Evolutionary conservation across 176 grass and related monocot genomes (phyloP).

Genomic region (Zizania latifolia): DNA sequence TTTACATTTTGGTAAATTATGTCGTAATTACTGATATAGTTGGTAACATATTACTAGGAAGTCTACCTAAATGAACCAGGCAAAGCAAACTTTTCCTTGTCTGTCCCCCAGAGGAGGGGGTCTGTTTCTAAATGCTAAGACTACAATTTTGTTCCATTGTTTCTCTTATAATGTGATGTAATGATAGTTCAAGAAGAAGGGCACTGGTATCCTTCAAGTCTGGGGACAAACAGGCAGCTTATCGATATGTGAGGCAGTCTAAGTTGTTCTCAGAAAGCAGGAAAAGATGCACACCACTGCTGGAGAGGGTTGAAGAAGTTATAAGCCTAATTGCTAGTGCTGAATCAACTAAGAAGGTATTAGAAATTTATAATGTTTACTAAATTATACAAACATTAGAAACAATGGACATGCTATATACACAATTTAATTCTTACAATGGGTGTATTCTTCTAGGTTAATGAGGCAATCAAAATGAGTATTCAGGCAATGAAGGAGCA

Average conservation of each 20-base stretch:
- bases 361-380: not conserved
- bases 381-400: not conserved
- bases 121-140: not conserved
- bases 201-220: slow-evolving; percentile 62
- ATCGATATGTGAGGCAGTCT: slow-evolving; percentile 50
- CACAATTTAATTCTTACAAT: slow-evolving; percentile 3
- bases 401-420: not conserved
- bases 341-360: slow-evolving; percentile 76
- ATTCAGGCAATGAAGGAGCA: slow-evolving; percentile 62
- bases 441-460: slow-evolving; percentile 48
- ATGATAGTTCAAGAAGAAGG: slow-evolving; percentile 58
- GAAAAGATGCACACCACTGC: slow-evolving; percentile 40
- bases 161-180: slow-evolving; percentile 15
- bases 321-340: slow-evolving; percentile 54
- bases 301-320: slow-evolving; percentile 75
- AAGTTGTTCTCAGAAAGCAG: slow-evolving; percentile 69
- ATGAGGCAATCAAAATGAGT: slow-evolving; percentile 83
- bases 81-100: not conserved
- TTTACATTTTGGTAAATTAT: slow-evolving; percentile 10
- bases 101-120: not conserved
- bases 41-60: slow-evolving; percentile 1
- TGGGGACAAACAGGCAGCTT: slow-evolving; percentile 61
- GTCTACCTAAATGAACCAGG: not conserved
- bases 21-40: not conserved
- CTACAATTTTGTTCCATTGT: not conserved